phyloP scores from a whole-genome alignment of 345 rosid species.

The Adansonia digitata region DNA sequence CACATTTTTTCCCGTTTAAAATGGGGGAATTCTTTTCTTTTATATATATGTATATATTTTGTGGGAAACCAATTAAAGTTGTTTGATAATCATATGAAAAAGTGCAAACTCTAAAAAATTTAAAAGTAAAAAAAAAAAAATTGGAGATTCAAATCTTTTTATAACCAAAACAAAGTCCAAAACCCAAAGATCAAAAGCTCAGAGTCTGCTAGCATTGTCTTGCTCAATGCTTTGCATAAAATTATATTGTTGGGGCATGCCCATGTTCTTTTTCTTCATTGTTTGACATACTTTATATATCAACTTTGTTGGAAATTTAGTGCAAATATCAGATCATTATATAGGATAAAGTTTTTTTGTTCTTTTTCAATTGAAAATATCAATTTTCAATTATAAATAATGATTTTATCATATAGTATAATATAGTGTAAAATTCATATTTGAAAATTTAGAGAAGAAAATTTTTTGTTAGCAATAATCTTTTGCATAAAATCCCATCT shows the following conservation, averaged over 20 bases:
- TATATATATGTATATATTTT: too few species aligned
- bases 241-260: neutral
- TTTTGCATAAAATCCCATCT: too few species aligned
- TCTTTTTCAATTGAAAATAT: too few species aligned
- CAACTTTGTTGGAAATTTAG: slow-evolving; percentile 1
- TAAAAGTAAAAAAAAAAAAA: neutral
- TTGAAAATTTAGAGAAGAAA: too few species aligned
- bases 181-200: slow-evolving; percentile 25
- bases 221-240: neutral
- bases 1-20: neutral
- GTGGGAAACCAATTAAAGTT: neutral
- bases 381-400: too few species aligned
- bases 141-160: slow-evolving; percentile 29
- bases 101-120: neutral
- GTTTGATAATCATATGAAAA: neutral
- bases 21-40: neutral
- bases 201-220: slow-evolving; percentile 13
- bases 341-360: too few species aligned
- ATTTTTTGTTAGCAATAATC: too few species aligned
- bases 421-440: too few species aligned
- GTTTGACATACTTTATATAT: neutral
- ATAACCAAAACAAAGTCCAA: slow-evolving; percentile 30
- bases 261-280: neutral
- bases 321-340: too few species aligned
- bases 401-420: too few species aligned